Base-by-base conservation (phyloP, 2,329 filamentous ascomycete species). In the Neocatenulostroma microsporum region DNA sequence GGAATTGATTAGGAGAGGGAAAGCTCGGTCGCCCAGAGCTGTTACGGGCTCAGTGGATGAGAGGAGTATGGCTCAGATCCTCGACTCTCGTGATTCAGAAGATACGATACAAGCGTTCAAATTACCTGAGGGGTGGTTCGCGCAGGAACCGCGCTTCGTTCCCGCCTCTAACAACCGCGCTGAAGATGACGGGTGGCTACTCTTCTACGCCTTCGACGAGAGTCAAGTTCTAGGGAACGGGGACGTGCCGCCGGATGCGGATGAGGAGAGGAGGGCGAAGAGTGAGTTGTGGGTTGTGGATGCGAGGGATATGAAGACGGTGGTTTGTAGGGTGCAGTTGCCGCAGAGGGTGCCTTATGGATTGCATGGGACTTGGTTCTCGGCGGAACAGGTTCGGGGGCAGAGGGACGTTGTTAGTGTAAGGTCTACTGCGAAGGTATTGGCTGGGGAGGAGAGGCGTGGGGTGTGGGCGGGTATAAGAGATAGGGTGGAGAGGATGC, bases 161-260 rank as follows among this genome's bases (percentile, higher is more conserved):
- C 62, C 77, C 3, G 32, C 47, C 3, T 27, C 43, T 14, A 14
- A 42, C 59, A 40, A 36, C 1, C 46, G 57, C 1, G 53, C 47
- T 1, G 81, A 84, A 53, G 79, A 84, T 46, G 76, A 80, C 44
- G 80, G 81, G 0, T 84, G 71, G 59, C 61, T 84, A 1, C 60
- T 84, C 4, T 78, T 75, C 30, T 84, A 82, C 45, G 78, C 80
- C 1, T 84, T 84, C 43, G 76, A 84, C 44, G 80, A 84, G 48
- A 64, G 67, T 2, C 78, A 84, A 51, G 61, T 83, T 0, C 19
- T 26, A n/a, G 17, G 23, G 3, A 36, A 41, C 15, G 58, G 57
- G 9, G 53, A 56, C 10, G 51, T 56, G 3, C 53, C 53, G 3
- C 19, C 34, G 0, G 66, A 76, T n/a, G 51, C 58, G 20, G 11